phyloP scores from a whole-genome alignment of 2,329 filamentous ascomycete genomes.

The Pseudogymnoascus sp. region DNA sequence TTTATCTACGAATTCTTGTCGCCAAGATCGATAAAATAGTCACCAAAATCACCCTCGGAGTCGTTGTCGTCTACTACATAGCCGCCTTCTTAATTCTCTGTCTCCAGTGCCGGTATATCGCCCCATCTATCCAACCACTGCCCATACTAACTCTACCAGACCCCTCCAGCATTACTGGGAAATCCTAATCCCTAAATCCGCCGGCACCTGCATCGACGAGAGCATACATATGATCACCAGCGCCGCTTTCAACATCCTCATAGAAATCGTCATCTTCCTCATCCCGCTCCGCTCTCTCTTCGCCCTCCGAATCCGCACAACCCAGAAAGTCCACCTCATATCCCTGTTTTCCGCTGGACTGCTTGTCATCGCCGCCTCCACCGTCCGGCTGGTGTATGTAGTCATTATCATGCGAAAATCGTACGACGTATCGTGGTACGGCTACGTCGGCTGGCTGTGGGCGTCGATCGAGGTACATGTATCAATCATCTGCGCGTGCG shows the following conservation, averaged over 20 bases:
- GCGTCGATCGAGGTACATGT: neutral
- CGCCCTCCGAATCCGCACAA: constrained; percentile 5
- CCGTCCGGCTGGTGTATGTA: neutral
- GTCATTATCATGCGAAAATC: neutral
- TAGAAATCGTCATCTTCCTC: constrained; percentile 7
- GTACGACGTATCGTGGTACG: constrained; percentile 8
- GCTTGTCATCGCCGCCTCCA: neutral
- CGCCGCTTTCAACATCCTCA: neutral
- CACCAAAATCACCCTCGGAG: neutral
- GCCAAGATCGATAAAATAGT: neutral
- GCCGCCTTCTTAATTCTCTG: neutral
- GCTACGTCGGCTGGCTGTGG: neutral
- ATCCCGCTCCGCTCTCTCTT: constrained; percentile 10
- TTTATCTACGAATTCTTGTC: constrained; percentile 14
- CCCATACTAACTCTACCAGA: neutral
- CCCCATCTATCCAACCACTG: neutral
- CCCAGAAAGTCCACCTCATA: constrained; percentile 4
- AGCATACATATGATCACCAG: constrained; percentile 1
- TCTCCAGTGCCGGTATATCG: constrained; percentile 8
- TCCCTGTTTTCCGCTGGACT: neutral
- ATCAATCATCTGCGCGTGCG: neutral
- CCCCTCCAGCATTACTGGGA: constrained; percentile 6
- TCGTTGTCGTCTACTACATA: neutral
- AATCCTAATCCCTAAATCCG: neutral
- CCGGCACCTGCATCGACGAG: neutral